Evolutionary conservation across 192 early-diverging fungal species (phyloP).

Genomic region (Blastocladiella britannica): DNA sequence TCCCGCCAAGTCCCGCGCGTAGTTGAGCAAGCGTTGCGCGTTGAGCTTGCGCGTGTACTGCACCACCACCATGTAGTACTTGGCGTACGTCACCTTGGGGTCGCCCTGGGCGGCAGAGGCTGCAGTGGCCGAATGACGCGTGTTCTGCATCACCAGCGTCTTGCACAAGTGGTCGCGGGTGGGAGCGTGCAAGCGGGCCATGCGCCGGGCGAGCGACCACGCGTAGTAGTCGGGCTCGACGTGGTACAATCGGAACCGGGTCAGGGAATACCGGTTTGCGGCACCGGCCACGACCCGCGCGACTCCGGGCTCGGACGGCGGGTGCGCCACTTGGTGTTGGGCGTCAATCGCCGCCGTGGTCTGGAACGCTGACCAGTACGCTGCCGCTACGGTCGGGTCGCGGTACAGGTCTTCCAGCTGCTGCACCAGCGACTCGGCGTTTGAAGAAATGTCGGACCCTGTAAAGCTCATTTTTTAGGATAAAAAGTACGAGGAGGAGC

Average conservation of each 20-base stretch:
- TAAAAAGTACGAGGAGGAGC: too few species aligned
- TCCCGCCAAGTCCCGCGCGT: constrained; percentile 27
- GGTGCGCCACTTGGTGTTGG: not conserved
- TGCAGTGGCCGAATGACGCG: constrained; percentile 33
- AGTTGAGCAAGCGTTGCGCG: constrained; percentile 39
- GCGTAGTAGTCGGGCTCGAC: constrained; percentile 58
- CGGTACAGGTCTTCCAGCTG: not conserved
- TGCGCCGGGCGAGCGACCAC: constrained; percentile 50
- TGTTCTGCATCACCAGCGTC: constrained; percentile 74
- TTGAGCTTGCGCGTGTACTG: constrained; percentile 31
- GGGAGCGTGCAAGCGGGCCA: constrained; percentile 39
- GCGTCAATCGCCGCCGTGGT: not conserved
- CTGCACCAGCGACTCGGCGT: not conserved
- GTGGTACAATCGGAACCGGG: constrained; percentile 31
- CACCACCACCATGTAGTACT: constrained; percentile 12
- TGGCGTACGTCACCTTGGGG: constrained; percentile 11
- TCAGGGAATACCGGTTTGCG: constrained; percentile 4
- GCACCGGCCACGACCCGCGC: constrained; percentile 6
- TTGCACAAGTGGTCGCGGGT: constrained; percentile 70
- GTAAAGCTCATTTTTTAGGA: too few species aligned
- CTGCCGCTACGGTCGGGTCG: not conserved
- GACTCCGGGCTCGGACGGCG: not conserved
- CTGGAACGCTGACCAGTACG: not conserved
- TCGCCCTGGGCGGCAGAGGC: constrained; percentile 17
- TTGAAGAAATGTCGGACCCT: too few species aligned